Evolutionary conservation across 306 rosid species (phyloP), one percentile per base, ranked within the genome.

Genomic region (Acmispon strigosus): DNA sequence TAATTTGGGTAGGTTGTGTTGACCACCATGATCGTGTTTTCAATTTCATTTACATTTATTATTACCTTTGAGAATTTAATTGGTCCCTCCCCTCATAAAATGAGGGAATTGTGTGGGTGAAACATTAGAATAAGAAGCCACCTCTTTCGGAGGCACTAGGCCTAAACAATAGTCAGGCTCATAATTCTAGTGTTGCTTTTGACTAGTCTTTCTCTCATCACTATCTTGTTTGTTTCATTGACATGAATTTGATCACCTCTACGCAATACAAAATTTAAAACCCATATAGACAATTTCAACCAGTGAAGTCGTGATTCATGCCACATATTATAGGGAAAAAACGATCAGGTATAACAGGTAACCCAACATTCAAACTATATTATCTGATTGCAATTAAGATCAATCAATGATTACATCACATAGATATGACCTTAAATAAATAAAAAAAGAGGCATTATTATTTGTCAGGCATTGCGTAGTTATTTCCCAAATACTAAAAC

Each of bases 391-490:
- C 52, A 22, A 22, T 22, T 22, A 75, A 13, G 10, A 64, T 74
- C 24, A 75, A 44, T 65, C 15, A 5, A 24, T 39, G 34, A 27
- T 27, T 27, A 27, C 34, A 27, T 22, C 24, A 27, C 34, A 27
- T 51, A 36, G 22, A 27, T 12, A 49, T 24, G 34, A 19, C 16
- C 53, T 48, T 2, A 49, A 5, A 45, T n/a, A 20, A 34, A 24
- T 4, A 15, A 10, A 10, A 8, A 45, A 67, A 56, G 55, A 60
- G 44, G 61, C 29, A 1, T 3, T 1, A 24, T 29, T 57, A 76
- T 72, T 63, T 66, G 58, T 76, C 85, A 81, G 39, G 1, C 43
- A 44, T 12, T 67, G 69, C 73, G 41, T 66, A 62, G 9, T 54
- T 52, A 59, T 71, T 65, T 76, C 12, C 67, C 47, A n/a, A 29